Evolutionary conservation across 2,329 filamentous ascomycete genomes (phyloP), one percentile per base, ranked within the genome.

Genomic region (Aspergillus piperis): DNA sequence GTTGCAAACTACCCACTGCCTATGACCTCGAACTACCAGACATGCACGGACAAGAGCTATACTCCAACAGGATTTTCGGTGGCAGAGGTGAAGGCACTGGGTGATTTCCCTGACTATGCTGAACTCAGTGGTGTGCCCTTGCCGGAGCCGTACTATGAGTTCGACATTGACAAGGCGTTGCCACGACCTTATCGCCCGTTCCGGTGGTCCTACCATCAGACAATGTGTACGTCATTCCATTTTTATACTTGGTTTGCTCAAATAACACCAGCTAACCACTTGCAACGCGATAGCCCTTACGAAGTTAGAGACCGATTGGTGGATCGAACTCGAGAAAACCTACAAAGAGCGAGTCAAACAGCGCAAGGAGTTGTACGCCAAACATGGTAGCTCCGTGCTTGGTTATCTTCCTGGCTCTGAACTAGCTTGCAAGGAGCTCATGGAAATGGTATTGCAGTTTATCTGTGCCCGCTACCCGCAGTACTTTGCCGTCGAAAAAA

Each of bases 371-470:
- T 81, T 96, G 0, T 89, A 87, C 69, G 78, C 77, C 10, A 78
- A 87, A 60, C 81, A 94, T 64, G 86, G 89, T 2, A 80, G 81
- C 8, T 76, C 80, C 3, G 86, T 96, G 1, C 81, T 95, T 1
- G 83, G 89, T 58, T 81, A 82, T 32, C 80, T 93, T 0, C 90
- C 90, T 0, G 91, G 91, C 1, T 89, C 88, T 0, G 90, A 95
- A 68, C 79, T 95, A 0, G 91, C 88, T 0, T 91, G 89, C 72
- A 92, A 92, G 71, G 92, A 96, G 69, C 80, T 95, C 5, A 93
- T 95, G 91, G 92, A 96, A 74, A 92, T 94, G 86, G 83, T 82
- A 2, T 67, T 96, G 3, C 90, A 94, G 65, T 96, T 94, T 66
- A 76, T 94, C n/a, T 90, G 86, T 62, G 82, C 86, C 3, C 83